Percentiles rank a stretch among this genome's conserved stretches.
These are phyloP conservation scores for Metschnikowia gelsemii DNA, from an alignment of 805 yeast genomes.

Conservation along the genomic window DNA sequence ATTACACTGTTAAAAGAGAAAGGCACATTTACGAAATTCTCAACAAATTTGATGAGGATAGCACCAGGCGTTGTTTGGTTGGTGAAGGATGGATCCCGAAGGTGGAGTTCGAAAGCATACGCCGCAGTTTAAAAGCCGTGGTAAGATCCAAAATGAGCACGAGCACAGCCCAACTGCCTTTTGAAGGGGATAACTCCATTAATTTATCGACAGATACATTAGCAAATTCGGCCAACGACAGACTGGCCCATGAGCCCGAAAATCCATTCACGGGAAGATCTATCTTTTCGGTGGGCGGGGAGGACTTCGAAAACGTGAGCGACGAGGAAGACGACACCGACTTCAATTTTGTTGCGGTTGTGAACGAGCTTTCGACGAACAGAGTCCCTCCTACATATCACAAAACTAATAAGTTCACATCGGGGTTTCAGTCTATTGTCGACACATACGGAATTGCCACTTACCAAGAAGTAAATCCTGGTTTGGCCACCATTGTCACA, in stretches of 20 bases:
- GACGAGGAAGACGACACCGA: constrained; percentile 21
- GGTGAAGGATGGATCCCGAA: constrained; percentile 78
- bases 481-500: constrained; percentile 88
- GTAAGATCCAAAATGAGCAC: constrained; percentile 38
- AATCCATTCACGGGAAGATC: constrained; percentile 9
- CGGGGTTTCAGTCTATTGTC: constrained; percentile 88
- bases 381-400: constrained; percentile 93
- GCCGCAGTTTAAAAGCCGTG: constrained; percentile 41
- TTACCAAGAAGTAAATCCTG: constrained; percentile 95
- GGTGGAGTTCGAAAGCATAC: constrained; percentile 42
- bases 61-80: constrained; percentile 60
- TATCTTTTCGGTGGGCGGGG: constrained; percentile 12
- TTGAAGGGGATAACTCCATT: constrained; percentile 12
- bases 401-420: constrained; percentile 88
- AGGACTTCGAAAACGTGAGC: constrained; percentile 27
- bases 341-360: constrained; percentile 33
- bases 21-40: constrained; percentile 56
- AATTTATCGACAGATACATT: constrained; percentile 19
- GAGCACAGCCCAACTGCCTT: constrained; percentile 6
- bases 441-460: constrained; percentile 95
- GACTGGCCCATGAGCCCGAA: constrained; percentile 10
- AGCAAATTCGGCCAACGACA: constrained; percentile 14
- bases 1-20: constrained; percentile 48
- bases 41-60: constrained; percentile 68
- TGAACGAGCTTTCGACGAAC: constrained; percentile 66